These are phyloP conservation scores for Cucurbita argyrosperma DNA, from an alignment of 306 rosid species.

Conservation along the genomic window DNA sequence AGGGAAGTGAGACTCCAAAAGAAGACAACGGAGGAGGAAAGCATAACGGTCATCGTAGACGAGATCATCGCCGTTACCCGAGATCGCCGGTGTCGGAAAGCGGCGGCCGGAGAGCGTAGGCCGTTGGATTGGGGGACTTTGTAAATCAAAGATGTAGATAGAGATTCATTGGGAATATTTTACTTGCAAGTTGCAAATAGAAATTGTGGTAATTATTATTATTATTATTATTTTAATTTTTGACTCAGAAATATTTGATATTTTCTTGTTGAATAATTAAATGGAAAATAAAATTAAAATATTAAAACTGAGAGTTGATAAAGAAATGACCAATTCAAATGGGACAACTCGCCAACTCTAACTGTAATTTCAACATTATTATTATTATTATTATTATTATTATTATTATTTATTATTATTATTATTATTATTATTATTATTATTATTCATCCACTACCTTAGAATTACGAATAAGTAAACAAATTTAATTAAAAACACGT, in stretches of 20 bases:
- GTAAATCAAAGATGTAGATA: conserved; percentile 9
- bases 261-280: not conserved
- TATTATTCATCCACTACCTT: not conserved
- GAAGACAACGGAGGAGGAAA: conserved; percentile 16
- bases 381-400: no score
- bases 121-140: not conserved
- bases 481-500: not conserved
- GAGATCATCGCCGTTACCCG: conserved; percentile 26
- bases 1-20: conserved; percentile 14
- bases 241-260: not conserved
- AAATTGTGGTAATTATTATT: not conserved
- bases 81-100: conserved; percentile 26
- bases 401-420: no score
- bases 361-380: not conserved
- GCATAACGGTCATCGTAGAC: not conserved
- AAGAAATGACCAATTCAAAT: not conserved
- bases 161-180: conserved; percentile 14
- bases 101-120: conserved; percentile 16
- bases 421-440: not conserved
- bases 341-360: not conserved
- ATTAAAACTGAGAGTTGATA: not conserved
- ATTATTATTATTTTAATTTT: not conserved
- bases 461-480: not conserved
- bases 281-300: not conserved
- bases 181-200: not conserved